phyloP scores from a whole-genome alignment of 176 grass and related monocot genomes.

The Carex parvula region DNA sequence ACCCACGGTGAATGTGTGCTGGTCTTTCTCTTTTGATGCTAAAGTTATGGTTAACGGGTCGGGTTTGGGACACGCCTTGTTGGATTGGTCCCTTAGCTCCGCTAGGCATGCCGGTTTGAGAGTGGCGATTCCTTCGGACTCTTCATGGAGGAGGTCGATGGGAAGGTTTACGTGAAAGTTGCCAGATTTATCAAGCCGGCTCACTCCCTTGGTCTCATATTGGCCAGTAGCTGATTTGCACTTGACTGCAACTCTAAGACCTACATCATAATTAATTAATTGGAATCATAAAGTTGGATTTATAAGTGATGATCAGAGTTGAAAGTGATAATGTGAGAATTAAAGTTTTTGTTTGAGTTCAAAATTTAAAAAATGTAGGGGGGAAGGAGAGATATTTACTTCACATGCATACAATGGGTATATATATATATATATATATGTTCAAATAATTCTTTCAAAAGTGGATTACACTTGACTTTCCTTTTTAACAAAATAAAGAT shows the following conservation, averaged over 20 bases:
- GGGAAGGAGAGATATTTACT: neutral
- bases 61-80: conserved; percentile 16
- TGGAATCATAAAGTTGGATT: neutral
- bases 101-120: conserved; percentile 19
- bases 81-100: conserved; percentile 4
- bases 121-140: neutral
- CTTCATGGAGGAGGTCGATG: conserved; percentile 10
- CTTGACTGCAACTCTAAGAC: conserved; percentile 24
- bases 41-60: conserved; percentile 17
- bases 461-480: neutral
- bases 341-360: neutral
- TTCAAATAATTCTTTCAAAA: neutral
- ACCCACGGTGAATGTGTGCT: conserved; percentile 16
- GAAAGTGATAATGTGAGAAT: too few relatives aligned
- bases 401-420: neutral
- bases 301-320: neutral
- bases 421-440: neutral
- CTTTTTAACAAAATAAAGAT: neutral
- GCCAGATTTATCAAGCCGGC: conserved; percentile 19
- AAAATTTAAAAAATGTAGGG: neutral
- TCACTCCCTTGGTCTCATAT: conserved; percentile 22
- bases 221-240: conserved; percentile 18
- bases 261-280: neutral
- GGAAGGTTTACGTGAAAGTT: conserved; percentile 23
- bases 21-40: conserved; percentile 22